Conservation (phyloP, 441 rosid genomes). For the Aleurites moluccanus region DNA sequence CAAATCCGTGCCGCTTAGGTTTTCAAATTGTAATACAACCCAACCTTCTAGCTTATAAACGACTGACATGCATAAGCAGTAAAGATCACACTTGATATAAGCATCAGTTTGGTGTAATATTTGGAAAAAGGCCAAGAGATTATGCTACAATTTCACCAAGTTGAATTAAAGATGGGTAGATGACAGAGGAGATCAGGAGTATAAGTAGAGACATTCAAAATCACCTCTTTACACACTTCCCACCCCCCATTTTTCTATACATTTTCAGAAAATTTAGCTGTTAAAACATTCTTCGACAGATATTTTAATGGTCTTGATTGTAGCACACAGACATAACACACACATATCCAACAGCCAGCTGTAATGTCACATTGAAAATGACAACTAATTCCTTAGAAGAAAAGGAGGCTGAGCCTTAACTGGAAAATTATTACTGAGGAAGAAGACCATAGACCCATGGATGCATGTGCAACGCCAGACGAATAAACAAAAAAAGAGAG, state of each 20-base stretch:
- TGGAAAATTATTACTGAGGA: conserved; percentile 4
- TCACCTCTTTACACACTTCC: not conserved
- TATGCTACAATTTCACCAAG: not conserved
- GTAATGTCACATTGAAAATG: conserved; percentile 1
- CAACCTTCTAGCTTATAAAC: conserved; percentile 4
- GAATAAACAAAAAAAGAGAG: not conserved
- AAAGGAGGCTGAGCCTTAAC: not conserved
- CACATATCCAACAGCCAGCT: not conserved
- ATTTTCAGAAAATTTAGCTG: not conserved
- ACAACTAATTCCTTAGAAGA: not conserved
- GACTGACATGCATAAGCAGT: no score
- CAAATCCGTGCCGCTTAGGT: not conserved
- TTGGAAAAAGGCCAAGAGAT: not conserved
- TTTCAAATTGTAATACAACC: not conserved
- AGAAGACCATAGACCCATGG: not conserved
- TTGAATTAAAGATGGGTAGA: not conserved
- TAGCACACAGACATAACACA: no score
- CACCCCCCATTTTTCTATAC: no score
- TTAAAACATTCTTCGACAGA: not conserved
- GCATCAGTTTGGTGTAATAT: not conserved
- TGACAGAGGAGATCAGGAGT: not conserved
- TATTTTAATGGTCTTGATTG: conserved; percentile 1
- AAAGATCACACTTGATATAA: not conserved
- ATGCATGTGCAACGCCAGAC: not conserved
- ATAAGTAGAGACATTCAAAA: not conserved